These are phyloP conservation scores for Plantago lanceolata DNA, from an alignment of 305 asterid species.

Conservation along the genomic window DNA sequence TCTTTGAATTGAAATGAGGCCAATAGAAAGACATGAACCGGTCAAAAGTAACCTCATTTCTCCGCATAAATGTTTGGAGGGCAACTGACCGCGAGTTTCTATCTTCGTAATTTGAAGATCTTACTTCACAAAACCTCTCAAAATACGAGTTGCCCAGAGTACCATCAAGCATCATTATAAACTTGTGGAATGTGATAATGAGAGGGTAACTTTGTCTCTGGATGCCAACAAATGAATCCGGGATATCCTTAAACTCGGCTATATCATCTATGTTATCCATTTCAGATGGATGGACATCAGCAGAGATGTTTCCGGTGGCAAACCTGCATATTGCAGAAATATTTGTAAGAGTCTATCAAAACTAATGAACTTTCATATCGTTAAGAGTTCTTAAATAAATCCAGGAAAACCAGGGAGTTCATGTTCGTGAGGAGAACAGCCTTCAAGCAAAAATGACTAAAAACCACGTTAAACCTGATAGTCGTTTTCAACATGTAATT, in stretches of 20 bases:
- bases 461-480: background rate
- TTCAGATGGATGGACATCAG: slow-evolving; percentile 22
- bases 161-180: slow-evolving; percentile 65
- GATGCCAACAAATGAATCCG: slow-evolving; percentile 46
- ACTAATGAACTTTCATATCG: background rate
- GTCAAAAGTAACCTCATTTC: slow-evolving; percentile 59
- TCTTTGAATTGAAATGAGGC: slow-evolving; percentile 50
- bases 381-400: background rate
- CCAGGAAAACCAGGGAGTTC: background rate
- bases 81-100: slow-evolving; percentile 36
- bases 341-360: slow-evolving; percentile 9
- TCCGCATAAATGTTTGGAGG: slow-evolving; percentile 43
- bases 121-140: slow-evolving; percentile 38
- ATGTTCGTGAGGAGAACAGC: background rate
- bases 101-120: slow-evolving; percentile 27
- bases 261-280: slow-evolving; percentile 45
- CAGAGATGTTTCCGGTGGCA: slow-evolving; percentile 28
- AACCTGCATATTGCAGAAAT: slow-evolving; percentile 32
- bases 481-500: no score
- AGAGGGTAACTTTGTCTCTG: slow-evolving; percentile 44
- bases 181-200: slow-evolving; percentile 54
- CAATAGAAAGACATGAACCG: slow-evolving; percentile 51
- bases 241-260: slow-evolving; percentile 42
- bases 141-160: slow-evolving; percentile 52
- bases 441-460: background rate